Conservation (phyloP, 108 stramenopile species). For the Cyclotella atomus region DNA sequence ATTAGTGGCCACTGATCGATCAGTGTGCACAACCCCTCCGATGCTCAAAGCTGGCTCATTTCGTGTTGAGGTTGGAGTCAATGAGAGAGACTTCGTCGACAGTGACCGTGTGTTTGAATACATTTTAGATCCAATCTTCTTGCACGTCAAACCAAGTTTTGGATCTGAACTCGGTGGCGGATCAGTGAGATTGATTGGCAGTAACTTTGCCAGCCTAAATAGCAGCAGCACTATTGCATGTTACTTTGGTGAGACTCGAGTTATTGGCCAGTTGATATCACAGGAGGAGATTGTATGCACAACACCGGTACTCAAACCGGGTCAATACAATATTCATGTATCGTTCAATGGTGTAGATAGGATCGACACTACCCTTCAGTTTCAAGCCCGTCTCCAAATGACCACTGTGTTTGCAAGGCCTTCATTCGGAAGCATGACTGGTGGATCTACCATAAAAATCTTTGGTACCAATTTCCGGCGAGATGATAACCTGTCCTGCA, state of each 20-base stretch:
- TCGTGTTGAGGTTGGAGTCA: conserved; percentile 16
- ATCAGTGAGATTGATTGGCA: conserved; percentile 21
- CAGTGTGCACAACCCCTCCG: conserved; percentile 20
- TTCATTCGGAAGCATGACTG: conserved; percentile 26
- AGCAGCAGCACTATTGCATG: conserved; percentile 12
- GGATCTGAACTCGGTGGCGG: conserved; percentile 24
- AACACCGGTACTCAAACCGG: conserved; percentile 27
- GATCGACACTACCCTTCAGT: conserved; percentile 9
- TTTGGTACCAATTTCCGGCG: conserved; percentile 41
- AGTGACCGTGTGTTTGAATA: conserved; percentile 22
- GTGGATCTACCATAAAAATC: conserved; percentile 20
- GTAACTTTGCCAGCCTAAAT: conserved; percentile 19
- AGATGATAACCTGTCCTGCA: conserved; percentile 27
- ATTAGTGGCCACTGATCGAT: not conserved
- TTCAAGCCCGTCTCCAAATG: conserved; percentile 24
- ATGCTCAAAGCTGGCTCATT: not conserved
- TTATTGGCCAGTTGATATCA: conserved; percentile 21
- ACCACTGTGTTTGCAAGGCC: conserved; percentile 26
- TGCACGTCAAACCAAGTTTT: conserved; percentile 7
- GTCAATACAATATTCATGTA: conserved; percentile 23
- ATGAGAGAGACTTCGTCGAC: conserved; percentile 18
- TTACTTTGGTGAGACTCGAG: conserved; percentile 24
- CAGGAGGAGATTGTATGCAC: conserved; percentile 26
- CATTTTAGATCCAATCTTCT: conserved; percentile 7
- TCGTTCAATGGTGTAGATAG: conserved; percentile 42